phyloP scores from a whole-genome alignment of 805 yeast species.

The Candida boleticola region DNA sequence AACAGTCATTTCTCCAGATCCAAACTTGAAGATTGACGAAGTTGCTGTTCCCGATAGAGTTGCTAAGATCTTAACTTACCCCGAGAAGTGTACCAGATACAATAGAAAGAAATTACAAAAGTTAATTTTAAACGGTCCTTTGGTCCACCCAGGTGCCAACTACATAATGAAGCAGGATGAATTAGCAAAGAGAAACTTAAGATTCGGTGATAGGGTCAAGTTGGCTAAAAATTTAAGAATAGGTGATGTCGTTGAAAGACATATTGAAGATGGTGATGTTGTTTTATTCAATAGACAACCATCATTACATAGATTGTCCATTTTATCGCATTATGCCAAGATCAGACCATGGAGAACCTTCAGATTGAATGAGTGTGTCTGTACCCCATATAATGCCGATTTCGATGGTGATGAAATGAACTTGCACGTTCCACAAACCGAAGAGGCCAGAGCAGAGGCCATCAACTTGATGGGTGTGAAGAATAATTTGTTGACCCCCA shows the following conservation, averaged over 20 bases:
- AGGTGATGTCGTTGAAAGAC: constrained; percentile 96
- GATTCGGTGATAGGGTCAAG: constrained; percentile 81
- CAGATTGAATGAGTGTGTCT: constrained; percentile 95
- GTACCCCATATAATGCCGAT: constrained; percentile 99
- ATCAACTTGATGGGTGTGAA: constrained; percentile 97
- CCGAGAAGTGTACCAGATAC: constrained; percentile 89
- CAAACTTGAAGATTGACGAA: constrained; percentile 89
- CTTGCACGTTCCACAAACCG: constrained; percentile 97
- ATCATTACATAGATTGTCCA: constrained; percentile 90
- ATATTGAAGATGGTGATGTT: constrained; percentile 94
- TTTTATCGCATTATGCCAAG: constrained; percentile 92
- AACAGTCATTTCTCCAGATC: constrained; percentile 98
- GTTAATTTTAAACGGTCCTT: constrained; percentile 81
- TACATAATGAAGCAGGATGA: constrained; percentile 82
- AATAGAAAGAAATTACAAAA: constrained; percentile 74
- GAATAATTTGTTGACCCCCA: constrained; percentile 90
- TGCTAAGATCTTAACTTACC: constrained; percentile 92
- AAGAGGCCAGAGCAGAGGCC: constrained; percentile 99
- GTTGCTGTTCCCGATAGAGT: constrained; percentile 98
- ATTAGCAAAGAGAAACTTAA: constrained; percentile 78
- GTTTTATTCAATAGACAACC: constrained; percentile 98
- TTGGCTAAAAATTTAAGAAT: constrained; percentile 72
- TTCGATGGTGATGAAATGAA: constrained; percentile 99
- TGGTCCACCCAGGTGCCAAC: constrained; percentile 94
- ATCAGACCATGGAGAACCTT: constrained; percentile 98